Base-by-base conservation (phyloP, 768 basidiomycete genomes). In the Serendipita indica region DNA sequence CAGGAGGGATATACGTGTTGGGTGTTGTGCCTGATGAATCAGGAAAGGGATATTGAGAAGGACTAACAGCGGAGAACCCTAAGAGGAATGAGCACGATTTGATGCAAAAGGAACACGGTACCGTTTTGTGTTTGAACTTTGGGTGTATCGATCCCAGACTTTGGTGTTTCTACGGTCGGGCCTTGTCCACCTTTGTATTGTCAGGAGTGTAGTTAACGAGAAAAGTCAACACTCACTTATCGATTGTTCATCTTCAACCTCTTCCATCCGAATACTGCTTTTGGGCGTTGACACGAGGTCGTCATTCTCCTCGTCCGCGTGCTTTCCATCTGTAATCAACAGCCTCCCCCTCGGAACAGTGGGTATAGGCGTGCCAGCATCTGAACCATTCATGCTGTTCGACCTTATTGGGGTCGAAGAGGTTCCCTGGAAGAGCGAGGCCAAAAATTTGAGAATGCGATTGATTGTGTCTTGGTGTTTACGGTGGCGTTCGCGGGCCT, bases 381-480 rank as follows among this genome's bases (percentile, higher is more conserved):
- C 69, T 39, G 70, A 69, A 73, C 69, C 45, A 70, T 73, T 0
- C 73, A 72, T 0, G 67, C 64, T 5, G 65, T 62, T 0, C 13
- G 33, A 39, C 3, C 27, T 20, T 20, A 54, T 54, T 33, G 30
- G 46, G 34, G 33, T 28, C 2, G 63, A 37, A 41, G 58, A 27
- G 30, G 69, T 72, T 2, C 74, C 74, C 49, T 54, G 49, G 71
- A 98, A 98, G 2, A 97, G 85, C 12, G 89, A 84, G 7, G 93
- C 93, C 58, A 99, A 72, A 71, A 99, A 98, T 61, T 90, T 86
- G 62, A 99, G 78, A 61, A 99, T 98, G 58, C 89, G 75, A 66
- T 96, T 91, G 68, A 98, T 91, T 20, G 91, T 96, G 68, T 98
- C 92, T 66, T 96, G 86, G 63, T 97, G 92, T 66, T 89, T 92